Conservation (phyloP, 164 flowering plant genomes). For the Annona squamosa region DNA sequence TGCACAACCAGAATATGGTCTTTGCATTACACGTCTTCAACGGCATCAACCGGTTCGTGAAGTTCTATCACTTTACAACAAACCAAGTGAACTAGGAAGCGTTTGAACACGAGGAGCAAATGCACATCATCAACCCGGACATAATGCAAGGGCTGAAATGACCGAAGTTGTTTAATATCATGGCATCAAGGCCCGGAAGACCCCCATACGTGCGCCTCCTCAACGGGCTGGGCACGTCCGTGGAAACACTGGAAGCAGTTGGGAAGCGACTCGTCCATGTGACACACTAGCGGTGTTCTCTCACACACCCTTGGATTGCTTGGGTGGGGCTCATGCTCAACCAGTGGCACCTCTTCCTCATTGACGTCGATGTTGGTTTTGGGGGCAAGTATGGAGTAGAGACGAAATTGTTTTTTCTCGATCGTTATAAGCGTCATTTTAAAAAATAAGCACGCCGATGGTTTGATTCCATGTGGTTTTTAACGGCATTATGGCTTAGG, state of each 20-base stretch:
- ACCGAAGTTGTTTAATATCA: constrained; percentile 92
- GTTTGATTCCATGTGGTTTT: too few species aligned
- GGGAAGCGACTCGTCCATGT: constrained; percentile 46
- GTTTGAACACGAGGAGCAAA: constrained; percentile 86
- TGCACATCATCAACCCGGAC: constrained; percentile 93
- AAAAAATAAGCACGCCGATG: too few species aligned
- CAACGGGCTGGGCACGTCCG: constrained; percentile 78
- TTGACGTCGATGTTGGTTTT: too few species aligned
- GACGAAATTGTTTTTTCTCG: too few species aligned
- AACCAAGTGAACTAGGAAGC: constrained; percentile 96
- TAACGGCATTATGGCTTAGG: too few species aligned
- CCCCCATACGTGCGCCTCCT: constrained; percentile 79
- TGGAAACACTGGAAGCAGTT: constrained; percentile 79
- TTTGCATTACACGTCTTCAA: constrained; percentile 95
- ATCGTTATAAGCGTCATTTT: too few species aligned
- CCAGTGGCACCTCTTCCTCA: too few species aligned
- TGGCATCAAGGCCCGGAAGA: constrained; percentile 88
- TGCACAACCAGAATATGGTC: constrained; percentile 53
- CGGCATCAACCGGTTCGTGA: constrained; percentile 94
- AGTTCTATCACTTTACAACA: constrained; percentile 97
- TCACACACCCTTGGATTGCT: too few species aligned
- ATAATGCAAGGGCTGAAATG: constrained; percentile 98
- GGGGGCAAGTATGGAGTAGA: too few species aligned
- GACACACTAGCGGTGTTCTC: too few species aligned
- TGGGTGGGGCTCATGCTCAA: too few species aligned